Evolutionary conservation across 164 flowering plant species (phyloP).

Genomic region (Magnolia sinica): DNA sequence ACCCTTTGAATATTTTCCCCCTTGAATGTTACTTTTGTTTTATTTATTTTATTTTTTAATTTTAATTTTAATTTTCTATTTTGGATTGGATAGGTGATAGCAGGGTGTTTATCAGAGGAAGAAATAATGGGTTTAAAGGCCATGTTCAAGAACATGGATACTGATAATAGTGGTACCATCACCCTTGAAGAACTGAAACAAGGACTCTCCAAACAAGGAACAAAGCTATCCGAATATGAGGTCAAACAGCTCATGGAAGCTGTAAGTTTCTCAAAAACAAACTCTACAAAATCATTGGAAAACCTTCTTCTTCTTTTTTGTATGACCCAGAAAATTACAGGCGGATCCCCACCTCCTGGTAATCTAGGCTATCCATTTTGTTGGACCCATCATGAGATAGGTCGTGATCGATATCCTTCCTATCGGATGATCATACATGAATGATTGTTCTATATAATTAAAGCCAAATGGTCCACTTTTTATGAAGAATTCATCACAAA

Average conservation of each 20-base stretch:
- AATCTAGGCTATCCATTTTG: too few species aligned
- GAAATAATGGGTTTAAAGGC: slow-evolving; percentile 88
- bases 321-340: too few species aligned
- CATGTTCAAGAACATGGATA: slow-evolving; percentile 89
- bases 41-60: neutral
- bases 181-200: slow-evolving; percentile 87
- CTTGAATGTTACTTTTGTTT: too few species aligned
- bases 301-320: neutral
- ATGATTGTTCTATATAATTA: too few species aligned
- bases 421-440: too few species aligned
- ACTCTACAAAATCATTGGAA: neutral
- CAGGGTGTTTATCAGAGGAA: slow-evolving; percentile 93
- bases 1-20: too few species aligned
- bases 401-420: too few species aligned
- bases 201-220: slow-evolving; percentile 86
- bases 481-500: too few species aligned
- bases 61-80: neutral
- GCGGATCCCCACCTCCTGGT: too few species aligned
- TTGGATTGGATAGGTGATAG: slow-evolving; percentile 58
- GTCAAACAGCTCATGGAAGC: slow-evolving; percentile 93
- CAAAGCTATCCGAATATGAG: slow-evolving; percentile 76
- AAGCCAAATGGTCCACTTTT: too few species aligned
- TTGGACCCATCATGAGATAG: too few species aligned
- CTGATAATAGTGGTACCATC: slow-evolving; percentile 87
- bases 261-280: slow-evolving; percentile 42